Base-by-base conservation (phyloP, 2,329 filamentous ascomycete genomes). In the Dactylellina drechsleri region DNA sequence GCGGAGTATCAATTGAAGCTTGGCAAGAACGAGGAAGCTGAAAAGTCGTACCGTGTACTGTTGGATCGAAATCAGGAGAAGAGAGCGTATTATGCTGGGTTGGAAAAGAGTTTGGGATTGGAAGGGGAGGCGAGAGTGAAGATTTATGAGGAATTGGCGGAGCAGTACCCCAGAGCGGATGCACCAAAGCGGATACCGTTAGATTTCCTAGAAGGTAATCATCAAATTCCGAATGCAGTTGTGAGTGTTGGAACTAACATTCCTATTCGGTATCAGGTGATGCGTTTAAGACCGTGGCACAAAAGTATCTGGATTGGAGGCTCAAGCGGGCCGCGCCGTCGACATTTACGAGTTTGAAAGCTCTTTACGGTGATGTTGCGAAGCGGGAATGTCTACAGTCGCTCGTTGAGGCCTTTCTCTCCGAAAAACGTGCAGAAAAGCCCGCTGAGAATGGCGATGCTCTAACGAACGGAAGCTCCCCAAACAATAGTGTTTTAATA, bases 281-380 rank as follows among this genome's bases (percentile, higher is more conserved):
- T 50, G 89, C 90, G 3, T 99, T 99, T 84, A 87, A 87, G 80
- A 83, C 88, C 78, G 90, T 92, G 23, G 93, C 91, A 6, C 90
- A 93, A 81, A 83, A 84, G 20, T 99, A 99, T 81, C 82, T 99
- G 75, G 87, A 89, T 59, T 86, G 90, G 31, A 96, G 96, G 91
- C 86, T 99, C 67, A 89, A 91, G 82, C 96, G 94, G 83, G 95
- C 94, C 10, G 91, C 98, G 2, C 94, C 95, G 0, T 99, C 95
- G 1, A 93, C 94, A 2, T 99, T 99, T 82, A 93, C 93, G 41
- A 99, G 98, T 82, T 86, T 99, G 75, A 99, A 99, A 84, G 89
- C 96, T 78, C 86, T 99, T 20, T 99, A 98, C 84, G 86, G 86
- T 13, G 90, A 97, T 81, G 78, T 86, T 0, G 86, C 83, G 78